These are phyloP conservation scores for Ustilago tritici DNA, from an alignment of 1,284 basidiomycete species.

Conservation along the genomic window DNA sequence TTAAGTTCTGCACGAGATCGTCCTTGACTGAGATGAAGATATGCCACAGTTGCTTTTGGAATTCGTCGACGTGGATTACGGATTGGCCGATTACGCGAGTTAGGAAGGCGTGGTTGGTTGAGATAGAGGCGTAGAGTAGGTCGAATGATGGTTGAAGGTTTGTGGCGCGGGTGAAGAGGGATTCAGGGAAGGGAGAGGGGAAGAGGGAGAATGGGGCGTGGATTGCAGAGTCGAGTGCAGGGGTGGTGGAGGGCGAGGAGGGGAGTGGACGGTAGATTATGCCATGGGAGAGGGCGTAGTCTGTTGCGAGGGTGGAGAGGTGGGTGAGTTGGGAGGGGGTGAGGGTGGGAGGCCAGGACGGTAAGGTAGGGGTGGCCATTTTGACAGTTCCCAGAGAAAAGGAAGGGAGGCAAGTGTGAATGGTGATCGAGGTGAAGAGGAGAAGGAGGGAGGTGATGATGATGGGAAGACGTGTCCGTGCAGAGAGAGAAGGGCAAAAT, in stretches of 20 bases:
- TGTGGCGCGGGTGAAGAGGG: slow-evolving; percentile 78
- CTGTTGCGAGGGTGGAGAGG: slow-evolving; percentile 79
- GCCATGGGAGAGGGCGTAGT: slow-evolving; percentile 86
- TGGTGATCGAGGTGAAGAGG: slow-evolving; percentile 11
- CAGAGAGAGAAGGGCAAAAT: slow-evolving; percentile 29
- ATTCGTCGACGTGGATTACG: slow-evolving; percentile 86
- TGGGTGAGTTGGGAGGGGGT: slow-evolving; percentile 74
- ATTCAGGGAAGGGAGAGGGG: slow-evolving; percentile 85
- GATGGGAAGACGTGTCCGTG: neutral
- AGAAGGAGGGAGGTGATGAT: slow-evolving; percentile 5
- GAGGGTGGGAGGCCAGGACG: slow-evolving; percentile 80
- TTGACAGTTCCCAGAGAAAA: neutral
- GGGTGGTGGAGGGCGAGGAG: slow-evolving; percentile 64
- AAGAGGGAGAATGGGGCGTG: slow-evolving; percentile 90
- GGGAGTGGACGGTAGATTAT: slow-evolving; percentile 81
- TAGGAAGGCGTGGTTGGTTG: slow-evolving; percentile 83
- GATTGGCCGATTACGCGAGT: slow-evolving; percentile 84
- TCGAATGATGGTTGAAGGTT: slow-evolving; percentile 84
- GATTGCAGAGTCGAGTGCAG: slow-evolving; percentile 75
- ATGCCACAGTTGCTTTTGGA: slow-evolving; percentile 85
- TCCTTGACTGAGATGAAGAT: slow-evolving; percentile 79
- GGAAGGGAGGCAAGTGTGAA: neutral
- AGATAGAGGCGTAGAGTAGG: slow-evolving; percentile 84
- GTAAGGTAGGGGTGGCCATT: slow-evolving; percentile 24
- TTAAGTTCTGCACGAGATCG: slow-evolving; percentile 75